Conservation (phyloP, 495 filamentous ascomycete genomes). For the Neurospora pannonica region DNA sequence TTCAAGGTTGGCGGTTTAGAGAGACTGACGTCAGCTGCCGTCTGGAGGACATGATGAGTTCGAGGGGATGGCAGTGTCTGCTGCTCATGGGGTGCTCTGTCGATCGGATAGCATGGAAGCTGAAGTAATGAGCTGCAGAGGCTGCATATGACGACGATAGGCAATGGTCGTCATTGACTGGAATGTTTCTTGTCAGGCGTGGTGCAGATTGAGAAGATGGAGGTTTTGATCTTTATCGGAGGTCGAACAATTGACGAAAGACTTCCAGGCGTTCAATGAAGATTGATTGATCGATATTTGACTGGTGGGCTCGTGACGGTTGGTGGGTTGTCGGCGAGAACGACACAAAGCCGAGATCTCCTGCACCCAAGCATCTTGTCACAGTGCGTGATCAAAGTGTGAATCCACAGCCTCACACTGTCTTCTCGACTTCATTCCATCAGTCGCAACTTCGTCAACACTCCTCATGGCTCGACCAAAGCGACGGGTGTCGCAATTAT, state of each 20-base stretch:
- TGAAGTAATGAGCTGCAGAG: neutral
- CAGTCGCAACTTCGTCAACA: neutral
- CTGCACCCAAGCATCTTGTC: neutral
- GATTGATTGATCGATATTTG: neutral
- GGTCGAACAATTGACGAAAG: neutral
- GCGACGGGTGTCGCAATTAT: neutral
- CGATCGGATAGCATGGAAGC: neutral
- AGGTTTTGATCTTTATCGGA: neutral
- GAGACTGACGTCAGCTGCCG: neutral
- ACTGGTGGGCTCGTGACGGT: neutral
- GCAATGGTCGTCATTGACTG: neutral
- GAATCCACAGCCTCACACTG: neutral
- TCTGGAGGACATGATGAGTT: neutral
- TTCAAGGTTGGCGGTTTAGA: neutral
- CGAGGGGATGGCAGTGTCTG: neutral
- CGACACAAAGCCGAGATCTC: neutral
- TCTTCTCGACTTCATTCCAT: neutral
- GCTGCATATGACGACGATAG: neutral
- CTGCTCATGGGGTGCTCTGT: neutral
- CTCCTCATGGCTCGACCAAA: neutral
- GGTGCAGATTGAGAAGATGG: neutral
- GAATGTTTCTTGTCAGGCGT: neutral
- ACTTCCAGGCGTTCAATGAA: neutral
- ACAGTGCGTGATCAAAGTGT: neutral
- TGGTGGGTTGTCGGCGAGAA: neutral